Base-by-base conservation (phyloP, 768 basidiomycete species). In the Tulasnella sp. region DNA sequence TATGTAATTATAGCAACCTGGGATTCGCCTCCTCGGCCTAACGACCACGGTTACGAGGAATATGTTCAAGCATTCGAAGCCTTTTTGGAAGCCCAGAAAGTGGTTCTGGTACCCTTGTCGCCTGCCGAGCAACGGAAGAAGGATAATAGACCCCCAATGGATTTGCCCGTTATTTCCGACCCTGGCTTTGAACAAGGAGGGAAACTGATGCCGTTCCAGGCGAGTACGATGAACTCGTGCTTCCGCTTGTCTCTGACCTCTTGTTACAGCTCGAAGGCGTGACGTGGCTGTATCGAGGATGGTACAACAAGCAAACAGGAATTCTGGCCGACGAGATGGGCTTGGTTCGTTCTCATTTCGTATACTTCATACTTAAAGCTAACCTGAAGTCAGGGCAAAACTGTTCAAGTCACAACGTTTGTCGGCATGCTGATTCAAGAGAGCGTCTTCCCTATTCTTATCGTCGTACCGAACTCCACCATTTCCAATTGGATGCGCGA, bases 281-380 rank as follows among this genome's bases (percentile, higher is more conserved):
- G 69, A 91, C 92, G 70, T 93, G 91, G 92, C 82, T 94, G 62
- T 89, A 86, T 75, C 86, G 89, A 75, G 93, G 94, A 74, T 95
- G 94, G 94, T 93, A 90, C 89, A 88, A 86, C 75, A 84, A 83
- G 52, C 93, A 93, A 74, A 87, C 88, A 52, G 93, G 90, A 74
- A 95, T 95, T 75, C 85, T 98, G 26, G 96, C 97, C 2, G 97
- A 99, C 78, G 97, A 98, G 80, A 98, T 99, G 97, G 95, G 95
- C 73, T 81, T 95, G 78, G 94, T 92, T 79, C 67, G 83, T 78
- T 9, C 34, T 29, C 47, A 42, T 16, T 59, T 63, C 6, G 14
- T 11, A 1, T 34, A 12, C 26, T 37, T 7, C 26, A 34, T 22
- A 14, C 17, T 29, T 32, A 0, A 32, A 62, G 2, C 2, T 16